Base-by-base conservation (phyloP, 176 grass and related monocot species). In the Aegilops longissima region DNA sequence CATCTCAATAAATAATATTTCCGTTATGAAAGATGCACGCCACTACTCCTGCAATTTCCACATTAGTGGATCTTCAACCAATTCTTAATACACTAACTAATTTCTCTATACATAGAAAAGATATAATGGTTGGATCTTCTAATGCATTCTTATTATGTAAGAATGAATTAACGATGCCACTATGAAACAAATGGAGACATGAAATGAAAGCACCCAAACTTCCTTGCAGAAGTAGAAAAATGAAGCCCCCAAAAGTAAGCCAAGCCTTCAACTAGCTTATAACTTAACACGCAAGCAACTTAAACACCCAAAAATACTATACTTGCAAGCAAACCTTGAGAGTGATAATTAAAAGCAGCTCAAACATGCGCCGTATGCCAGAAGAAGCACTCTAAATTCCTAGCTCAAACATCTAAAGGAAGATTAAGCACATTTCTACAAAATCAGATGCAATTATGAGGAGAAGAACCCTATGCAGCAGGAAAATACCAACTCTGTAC, bases 121-220 rank as follows among this genome's bases (percentile, higher is more conserved):
- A 16, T 42, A n/a, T 66, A 70, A 49, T 3, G 82, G 20, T 78
- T 30, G 30, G 7, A 21, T 61, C 30, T 73, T 78, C 38, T 29
- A 69, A 68, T 47, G 35, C 42, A 42, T 11, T 75, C 25, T 84
- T 84, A 58, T 39, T 4, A 66, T 39, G 34, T 84, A 67, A 67
- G 8, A 67, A 91, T 45, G 9, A 74, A 36, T 84, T 61, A 4
- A 12, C 30, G 10, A 25, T 67, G 30, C 16, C 29, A 45, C 45
- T 58, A 71, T 78, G 5, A 65, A 34, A 78, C 40, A 4, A 86
- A 83, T 16, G 59, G 40, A 30, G 70, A 69, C 27, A 86, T 72
- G 29, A 45, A 25, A 80, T 66, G 3, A 51, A 87, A 90, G 35
- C 9, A 39, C 29, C 25, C 30, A 58, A 70, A 10, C 8, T 35